These are phyloP conservation scores for Plasmodium knowlesi DNA, from an alignment of 169 alveolate species.

Conservation along the genomic window DNA sequence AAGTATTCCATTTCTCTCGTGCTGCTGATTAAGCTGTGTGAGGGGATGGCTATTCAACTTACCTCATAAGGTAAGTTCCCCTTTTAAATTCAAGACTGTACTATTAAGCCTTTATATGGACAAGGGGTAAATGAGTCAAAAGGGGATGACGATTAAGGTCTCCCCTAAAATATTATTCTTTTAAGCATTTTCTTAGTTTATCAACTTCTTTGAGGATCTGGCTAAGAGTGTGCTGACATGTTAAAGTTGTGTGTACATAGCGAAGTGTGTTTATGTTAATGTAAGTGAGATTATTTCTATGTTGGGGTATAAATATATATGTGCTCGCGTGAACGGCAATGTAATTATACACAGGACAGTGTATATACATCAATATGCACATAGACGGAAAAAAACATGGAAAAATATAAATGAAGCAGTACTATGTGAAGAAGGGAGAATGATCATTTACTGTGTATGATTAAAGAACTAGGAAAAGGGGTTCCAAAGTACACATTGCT, in stretches of 20 bases:
- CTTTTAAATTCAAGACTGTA: background rate
- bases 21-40: no score
- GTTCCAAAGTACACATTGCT: background rate
- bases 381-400: background rate
- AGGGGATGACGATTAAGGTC: background rate
- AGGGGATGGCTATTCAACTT: background rate
- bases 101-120: background rate
- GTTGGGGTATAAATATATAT: background rate
- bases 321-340: background rate
- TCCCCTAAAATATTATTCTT: background rate
- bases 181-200: background rate
- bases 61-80: background rate
- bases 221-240: background rate
- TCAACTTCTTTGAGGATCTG: background rate
- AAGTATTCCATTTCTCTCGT: background rate
- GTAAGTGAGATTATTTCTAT: background rate
- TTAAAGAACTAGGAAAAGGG: background rate
- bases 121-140: background rate
- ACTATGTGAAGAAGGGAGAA: background rate
- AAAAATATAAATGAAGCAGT: background rate
- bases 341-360: background rate
- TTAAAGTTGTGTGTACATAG: background rate
- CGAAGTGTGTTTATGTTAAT: background rate
- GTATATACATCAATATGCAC: background rate
- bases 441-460: background rate